These are phyloP conservation scores for Fraxinus quadrangulata DNA, from an alignment of 257 asterid genomes.

Conservation along the genomic window DNA sequence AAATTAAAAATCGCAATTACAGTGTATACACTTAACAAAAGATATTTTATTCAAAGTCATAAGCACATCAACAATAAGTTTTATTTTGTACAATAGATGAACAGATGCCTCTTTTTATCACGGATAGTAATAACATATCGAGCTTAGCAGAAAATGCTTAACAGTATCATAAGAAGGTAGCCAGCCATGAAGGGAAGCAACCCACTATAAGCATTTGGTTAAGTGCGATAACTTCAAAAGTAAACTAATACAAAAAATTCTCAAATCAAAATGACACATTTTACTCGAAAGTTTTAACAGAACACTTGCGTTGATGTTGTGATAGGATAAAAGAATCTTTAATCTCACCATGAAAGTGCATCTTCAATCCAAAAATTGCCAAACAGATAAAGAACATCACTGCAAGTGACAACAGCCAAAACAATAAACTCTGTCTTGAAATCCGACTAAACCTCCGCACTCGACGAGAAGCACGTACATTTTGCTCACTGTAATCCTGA, in stretches of 20 bases:
- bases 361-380: conserved; percentile 58
- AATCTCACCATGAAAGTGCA: conserved; percentile 72
- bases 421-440: conserved; percentile 46
- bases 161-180: not conserved
- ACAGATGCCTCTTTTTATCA: not conserved
- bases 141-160: not conserved
- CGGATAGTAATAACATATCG: not conserved
- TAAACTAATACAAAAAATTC: not conserved
- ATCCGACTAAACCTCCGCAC: conserved; percentile 56
- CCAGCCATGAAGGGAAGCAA: conserved; percentile 1
- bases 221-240: not conserved
- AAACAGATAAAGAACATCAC: conserved; percentile 56
- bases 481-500: conserved; percentile 44
- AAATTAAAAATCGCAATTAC: conserved; percentile 10
- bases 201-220: not conserved
- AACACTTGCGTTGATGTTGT: not conserved
- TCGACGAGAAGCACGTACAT: conserved; percentile 45
- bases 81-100: not conserved
- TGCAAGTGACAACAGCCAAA: conserved; percentile 57
- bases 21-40: not conserved
- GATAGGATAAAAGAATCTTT: not conserved
- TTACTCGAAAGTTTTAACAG: not conserved
- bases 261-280: not conserved
- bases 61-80: not conserved
- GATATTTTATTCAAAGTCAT: conserved; percentile 7